Percentiles rank a stretch among this genome's conserved stretches.
Evolutionary conservation across 495 filamentous ascomycete genomes (phyloP).

Genomic region (Astrothelium macrocarpum): DNA sequence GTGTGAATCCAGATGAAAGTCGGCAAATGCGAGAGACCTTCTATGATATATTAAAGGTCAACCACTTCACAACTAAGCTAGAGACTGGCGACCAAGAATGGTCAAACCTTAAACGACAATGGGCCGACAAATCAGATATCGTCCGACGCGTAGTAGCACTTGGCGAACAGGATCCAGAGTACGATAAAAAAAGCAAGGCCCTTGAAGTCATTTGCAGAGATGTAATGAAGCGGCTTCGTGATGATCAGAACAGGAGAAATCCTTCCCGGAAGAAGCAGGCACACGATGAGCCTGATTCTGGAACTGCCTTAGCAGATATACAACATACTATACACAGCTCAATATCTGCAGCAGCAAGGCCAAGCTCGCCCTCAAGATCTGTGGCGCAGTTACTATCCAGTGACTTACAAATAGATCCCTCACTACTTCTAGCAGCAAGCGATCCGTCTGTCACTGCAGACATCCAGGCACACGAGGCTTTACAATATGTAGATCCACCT

Average conservation of each 20-base stretch:
- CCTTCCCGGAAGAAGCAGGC: constrained; percentile 42
- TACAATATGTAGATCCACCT: constrained; percentile 20
- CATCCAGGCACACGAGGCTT: constrained; percentile 35
- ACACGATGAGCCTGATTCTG: constrained; percentile 27
- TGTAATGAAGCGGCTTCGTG: constrained; percentile 63
- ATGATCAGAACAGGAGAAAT: constrained; percentile 54
- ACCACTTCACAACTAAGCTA: constrained; percentile 64
- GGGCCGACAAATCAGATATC: constrained; percentile 50
- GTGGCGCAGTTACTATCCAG: constrained; percentile 20
- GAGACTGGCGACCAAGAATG: constrained; percentile 64
- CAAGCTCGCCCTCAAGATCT: constrained; percentile 21
- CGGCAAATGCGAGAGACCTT: constrained; percentile 56
- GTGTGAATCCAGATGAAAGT: constrained; percentile 61
- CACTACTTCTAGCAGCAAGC: constrained; percentile 40
- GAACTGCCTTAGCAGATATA: background rate
- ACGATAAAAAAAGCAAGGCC: constrained; percentile 51
- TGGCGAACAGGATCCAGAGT: constrained; percentile 44
- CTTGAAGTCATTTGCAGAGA: constrained; percentile 62
- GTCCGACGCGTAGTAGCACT: constrained; percentile 49
- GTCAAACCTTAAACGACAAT: constrained; percentile 57
- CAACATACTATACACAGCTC: background rate
- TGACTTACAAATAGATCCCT: constrained; percentile 60
- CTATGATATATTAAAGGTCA: constrained; percentile 54
- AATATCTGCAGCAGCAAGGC: background rate
- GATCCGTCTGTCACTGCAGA: constrained; percentile 37